phyloP scores from a whole-genome alignment of 2,329 filamentous ascomycete genomes.

The Aureobasidium subglaciale region DNA sequence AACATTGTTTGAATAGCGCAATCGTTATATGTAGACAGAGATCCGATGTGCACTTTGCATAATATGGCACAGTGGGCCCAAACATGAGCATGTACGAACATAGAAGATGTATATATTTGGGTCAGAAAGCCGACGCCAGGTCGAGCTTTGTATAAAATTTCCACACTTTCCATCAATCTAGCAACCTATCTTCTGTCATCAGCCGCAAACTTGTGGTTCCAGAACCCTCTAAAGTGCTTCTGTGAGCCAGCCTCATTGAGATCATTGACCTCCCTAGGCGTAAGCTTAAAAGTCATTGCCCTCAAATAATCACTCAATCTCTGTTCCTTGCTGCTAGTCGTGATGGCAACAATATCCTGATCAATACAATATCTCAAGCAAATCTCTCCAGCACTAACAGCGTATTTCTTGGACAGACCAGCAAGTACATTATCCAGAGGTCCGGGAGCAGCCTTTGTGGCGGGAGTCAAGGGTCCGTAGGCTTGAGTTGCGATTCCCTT shows the following conservation, averaged over 20 bases:
- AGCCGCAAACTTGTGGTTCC: constrained; percentile 41
- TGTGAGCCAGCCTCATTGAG: constrained; percentile 42
- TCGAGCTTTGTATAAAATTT: not conserved
- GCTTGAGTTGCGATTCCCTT: constrained; percentile 42
- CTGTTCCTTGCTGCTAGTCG: constrained; percentile 54
- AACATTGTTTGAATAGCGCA: too few relatives aligned
- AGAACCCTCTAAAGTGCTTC: constrained; percentile 48
- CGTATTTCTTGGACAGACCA: constrained; percentile 53
- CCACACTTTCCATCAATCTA: not conserved
- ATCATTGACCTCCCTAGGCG: constrained; percentile 49
- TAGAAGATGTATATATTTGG: not conserved
- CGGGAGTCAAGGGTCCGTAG: constrained; percentile 43
- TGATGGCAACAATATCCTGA: constrained; percentile 52
- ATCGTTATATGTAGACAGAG: not conserved
- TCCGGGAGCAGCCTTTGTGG: constrained; percentile 48
- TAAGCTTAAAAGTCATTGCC: constrained; percentile 51
- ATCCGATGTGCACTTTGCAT: too few relatives aligned
- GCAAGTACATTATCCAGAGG: constrained; percentile 48
- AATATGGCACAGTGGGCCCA: too few relatives aligned
- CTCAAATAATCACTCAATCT: constrained; percentile 52
- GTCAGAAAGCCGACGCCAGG: not conserved
- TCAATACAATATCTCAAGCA: constrained; percentile 55
- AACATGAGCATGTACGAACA: not conserved
- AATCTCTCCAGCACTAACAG: constrained; percentile 51
- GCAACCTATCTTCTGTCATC: constrained; percentile 33